Conservation (phyloP, 306 rosid genomes). For the Rosa rugosa region DNA sequence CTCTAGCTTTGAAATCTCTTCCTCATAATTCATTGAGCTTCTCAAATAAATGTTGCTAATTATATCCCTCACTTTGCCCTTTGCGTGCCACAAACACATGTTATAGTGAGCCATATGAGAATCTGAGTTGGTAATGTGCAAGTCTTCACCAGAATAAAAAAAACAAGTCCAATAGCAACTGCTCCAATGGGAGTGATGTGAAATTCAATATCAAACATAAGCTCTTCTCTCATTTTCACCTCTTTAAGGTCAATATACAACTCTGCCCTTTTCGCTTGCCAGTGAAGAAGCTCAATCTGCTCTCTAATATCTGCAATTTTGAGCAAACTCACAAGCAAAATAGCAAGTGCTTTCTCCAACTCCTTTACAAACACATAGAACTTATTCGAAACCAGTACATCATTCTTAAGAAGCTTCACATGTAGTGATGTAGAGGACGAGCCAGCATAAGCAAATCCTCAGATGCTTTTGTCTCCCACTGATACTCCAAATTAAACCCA, state of each 20-base stretch:
- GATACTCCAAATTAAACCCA: too few relatives aligned
- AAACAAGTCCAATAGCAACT: too few relatives aligned
- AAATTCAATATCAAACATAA: constrained; percentile 40
- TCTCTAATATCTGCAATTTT: constrained; percentile 56
- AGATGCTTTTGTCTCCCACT: too few relatives aligned
- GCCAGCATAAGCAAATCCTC: too few relatives aligned
- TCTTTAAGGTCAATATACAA: too few relatives aligned
- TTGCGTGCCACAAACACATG: too few relatives aligned
- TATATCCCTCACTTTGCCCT: constrained; percentile 50
- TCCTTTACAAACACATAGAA: constrained; percentile 73
- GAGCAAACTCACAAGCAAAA: constrained; percentile 72
- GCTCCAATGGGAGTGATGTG: too few relatives aligned
- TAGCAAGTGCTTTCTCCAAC: constrained; percentile 77
- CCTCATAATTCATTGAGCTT: constrained; percentile 57
- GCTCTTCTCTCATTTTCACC: constrained; percentile 36
- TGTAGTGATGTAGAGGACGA: too few relatives aligned
- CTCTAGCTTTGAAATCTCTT: constrained; percentile 71
- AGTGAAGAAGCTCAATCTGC: constrained; percentile 80
- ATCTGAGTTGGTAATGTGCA: background rate
- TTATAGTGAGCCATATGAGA: too few relatives aligned
- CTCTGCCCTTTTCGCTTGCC: constrained; percentile 60
- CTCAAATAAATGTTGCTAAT: constrained; percentile 60
- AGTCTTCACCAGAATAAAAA: constrained; percentile 45
- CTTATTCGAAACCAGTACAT: constrained; percentile 44
- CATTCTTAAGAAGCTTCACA: too few relatives aligned